Evolutionary conservation across 805 yeast genomes (phyloP).

Genomic region (Pichia sporocuriosa): DNA sequence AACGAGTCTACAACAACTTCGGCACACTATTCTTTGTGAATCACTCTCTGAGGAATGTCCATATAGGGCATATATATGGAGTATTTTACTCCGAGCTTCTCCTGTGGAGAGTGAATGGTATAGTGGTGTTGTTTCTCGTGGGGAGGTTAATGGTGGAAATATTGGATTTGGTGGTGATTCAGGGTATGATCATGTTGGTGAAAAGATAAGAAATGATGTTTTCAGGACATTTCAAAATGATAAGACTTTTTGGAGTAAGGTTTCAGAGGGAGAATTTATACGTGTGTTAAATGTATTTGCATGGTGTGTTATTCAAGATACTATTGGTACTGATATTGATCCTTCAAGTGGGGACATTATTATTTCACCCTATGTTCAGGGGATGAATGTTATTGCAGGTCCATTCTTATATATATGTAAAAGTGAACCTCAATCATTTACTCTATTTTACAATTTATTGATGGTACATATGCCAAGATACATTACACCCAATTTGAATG

Average conservation of each 20-base stretch:
- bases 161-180: constrained; percentile 3
- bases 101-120: constrained; percentile 53
- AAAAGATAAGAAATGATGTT: constrained; percentile 78
- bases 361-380: constrained; percentile 74
- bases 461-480: constrained; percentile 68
- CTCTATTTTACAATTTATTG: constrained; percentile 57
- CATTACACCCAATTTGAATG: constrained; percentile 67
- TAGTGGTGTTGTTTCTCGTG: constrained; percentile 42
- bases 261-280: constrained; percentile 61
- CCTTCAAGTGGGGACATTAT: not conserved
- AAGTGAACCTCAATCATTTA: constrained; percentile 82
- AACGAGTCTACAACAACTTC: constrained; percentile 45
- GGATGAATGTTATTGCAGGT: constrained; percentile 81
- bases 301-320: constrained; percentile 26
- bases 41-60: constrained; percentile 44
- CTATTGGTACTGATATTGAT: not conserved
- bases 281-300: constrained; percentile 73
- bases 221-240: constrained; percentile 81
- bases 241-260: constrained; percentile 51
- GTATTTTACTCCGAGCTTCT: constrained; percentile 60
- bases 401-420: constrained; percentile 72
- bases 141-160: constrained; percentile 31
- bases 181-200: constrained; percentile 40
- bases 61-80: constrained; percentile 75
- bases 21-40: constrained; percentile 45